A percentile compares a stretch with the other conserved stretches of the same genome.
Evolutionary conservation across 495 filamentous ascomycete species (phyloP).

Genomic region (Daldinia caldariorum): DNA sequence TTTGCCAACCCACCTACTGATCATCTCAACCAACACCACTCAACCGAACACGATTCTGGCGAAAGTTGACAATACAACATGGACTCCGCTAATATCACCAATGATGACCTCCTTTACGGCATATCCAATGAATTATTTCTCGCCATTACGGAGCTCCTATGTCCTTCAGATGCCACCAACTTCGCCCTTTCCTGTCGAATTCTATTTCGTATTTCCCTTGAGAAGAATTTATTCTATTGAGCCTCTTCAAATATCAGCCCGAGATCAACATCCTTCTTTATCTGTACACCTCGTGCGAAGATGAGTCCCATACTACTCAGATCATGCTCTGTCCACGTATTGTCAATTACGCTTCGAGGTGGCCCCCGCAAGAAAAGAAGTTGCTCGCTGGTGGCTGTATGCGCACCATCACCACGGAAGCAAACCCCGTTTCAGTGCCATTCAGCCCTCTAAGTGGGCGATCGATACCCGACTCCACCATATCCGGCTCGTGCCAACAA

Average conservation of each 20-base stretch:
- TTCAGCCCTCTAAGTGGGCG: conserved; percentile 28
- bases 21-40: background rate
- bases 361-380: conserved; percentile 56
- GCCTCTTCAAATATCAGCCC: conserved; percentile 40
- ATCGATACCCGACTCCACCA: conserved; percentile 44
- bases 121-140: conserved; percentile 49
- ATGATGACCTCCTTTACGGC: background rate
- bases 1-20: too few species aligned
- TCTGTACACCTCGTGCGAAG: conserved; percentile 19
- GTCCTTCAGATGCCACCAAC: conserved; percentile 39
- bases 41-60: background rate
- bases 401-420: conserved; percentile 50
- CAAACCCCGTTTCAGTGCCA: background rate
- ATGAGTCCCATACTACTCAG: conserved; percentile 9
- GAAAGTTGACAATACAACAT: background rate
- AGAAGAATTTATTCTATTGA: conserved; percentile 35
- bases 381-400: conserved; percentile 76
- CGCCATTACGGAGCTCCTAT: conserved; percentile 48
- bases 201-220: conserved; percentile 36
- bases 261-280: conserved; percentile 35
- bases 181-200: conserved; percentile 39
- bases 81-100: background rate
- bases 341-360: conserved; percentile 56
- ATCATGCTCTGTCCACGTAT: conserved; percentile 33
- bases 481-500: conserved; percentile 48